These are phyloP conservation scores for Diplodia intermedia DNA, from an alignment of 2,329 filamentous ascomycete species.

Conservation along the genomic window DNA sequence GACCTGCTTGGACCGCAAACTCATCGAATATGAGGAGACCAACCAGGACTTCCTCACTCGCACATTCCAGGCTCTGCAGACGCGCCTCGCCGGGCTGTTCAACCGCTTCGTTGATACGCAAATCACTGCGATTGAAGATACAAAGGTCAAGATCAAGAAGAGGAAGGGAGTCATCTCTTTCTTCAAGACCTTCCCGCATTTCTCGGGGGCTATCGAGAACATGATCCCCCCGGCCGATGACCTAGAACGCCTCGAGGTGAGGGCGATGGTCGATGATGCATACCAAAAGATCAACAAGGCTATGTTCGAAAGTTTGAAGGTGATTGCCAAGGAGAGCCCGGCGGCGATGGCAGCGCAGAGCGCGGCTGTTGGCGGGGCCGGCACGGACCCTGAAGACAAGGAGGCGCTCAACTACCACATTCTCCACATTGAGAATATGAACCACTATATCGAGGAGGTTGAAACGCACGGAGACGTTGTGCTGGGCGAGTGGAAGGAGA, in stretches of 20 bases:
- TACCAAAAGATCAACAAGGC: constrained; percentile 89
- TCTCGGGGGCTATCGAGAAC: constrained; percentile 81
- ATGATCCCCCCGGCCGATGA: constrained; percentile 66
- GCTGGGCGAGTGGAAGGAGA: constrained; percentile 81
- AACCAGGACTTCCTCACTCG: constrained; percentile 91
- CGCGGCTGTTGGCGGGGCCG: constrained; percentile 43
- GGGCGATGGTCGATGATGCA: constrained; percentile 81
- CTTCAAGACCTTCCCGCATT: constrained; percentile 89
- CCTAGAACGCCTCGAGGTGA: constrained; percentile 65
- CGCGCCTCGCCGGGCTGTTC: constrained; percentile 76
- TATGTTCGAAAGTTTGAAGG: constrained; percentile 97
- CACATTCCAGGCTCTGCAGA: constrained; percentile 79
- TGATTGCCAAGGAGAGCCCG: constrained; percentile 80
- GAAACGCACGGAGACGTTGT: constrained; percentile 76
- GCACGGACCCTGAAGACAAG: constrained; percentile 79
- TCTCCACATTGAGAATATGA: constrained; percentile 97
- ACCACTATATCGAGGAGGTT: constrained; percentile 93
- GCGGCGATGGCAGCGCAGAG: constrained; percentile 60
- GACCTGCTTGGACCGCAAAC: constrained; percentile 78
- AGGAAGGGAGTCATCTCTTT: constrained; percentile 95
- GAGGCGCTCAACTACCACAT: constrained; percentile 98
- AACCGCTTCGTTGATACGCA: constrained; percentile 92
- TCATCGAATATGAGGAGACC: constrained; percentile 80
- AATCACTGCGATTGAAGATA: constrained; percentile 94
- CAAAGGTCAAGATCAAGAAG: constrained; percentile 99